phyloP scores from a whole-genome alignment of 192 early-diverging fungal genomes.

The Kickxella alabastrina region DNA sequence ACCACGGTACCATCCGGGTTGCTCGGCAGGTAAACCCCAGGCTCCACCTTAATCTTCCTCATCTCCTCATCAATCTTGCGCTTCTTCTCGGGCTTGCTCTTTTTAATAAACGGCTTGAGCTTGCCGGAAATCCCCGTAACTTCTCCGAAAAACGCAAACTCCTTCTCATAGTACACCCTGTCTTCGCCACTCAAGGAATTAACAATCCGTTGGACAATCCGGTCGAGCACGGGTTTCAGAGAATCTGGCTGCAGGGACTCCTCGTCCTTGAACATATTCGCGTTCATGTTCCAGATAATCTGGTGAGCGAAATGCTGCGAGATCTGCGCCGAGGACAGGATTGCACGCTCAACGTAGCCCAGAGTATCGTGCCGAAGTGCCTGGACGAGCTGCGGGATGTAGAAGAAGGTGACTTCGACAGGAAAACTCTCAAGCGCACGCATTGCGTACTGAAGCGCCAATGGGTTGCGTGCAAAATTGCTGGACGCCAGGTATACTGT shows the following conservation, averaged over 20 bases:
- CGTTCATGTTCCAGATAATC: slow-evolving; percentile 99
- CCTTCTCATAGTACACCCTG: slow-evolving; percentile 89
- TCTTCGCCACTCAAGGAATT: slow-evolving; percentile 78
- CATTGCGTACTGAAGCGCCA: slow-evolving; percentile 93
- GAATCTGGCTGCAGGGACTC: slow-evolving; percentile 63
- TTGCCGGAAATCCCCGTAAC: slow-evolving; percentile 98
- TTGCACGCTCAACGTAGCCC: slow-evolving; percentile 94
- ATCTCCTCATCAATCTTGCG: slow-evolving; percentile 98
- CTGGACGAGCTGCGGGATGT: slow-evolving; percentile 97
- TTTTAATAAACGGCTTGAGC: slow-evolving; percentile 89
- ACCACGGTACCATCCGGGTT: slow-evolving; percentile 94
- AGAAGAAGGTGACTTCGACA: slow-evolving; percentile 96
- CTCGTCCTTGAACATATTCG: slow-evolving; percentile 88
- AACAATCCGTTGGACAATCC: slow-evolving; percentile 81
- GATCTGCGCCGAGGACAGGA: slow-evolving; percentile 86
- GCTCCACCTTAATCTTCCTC: slow-evolving; percentile 88
- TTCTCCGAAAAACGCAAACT: slow-evolving; percentile 93
- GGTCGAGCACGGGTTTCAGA: slow-evolving; percentile 84
- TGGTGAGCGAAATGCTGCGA: slow-evolving; percentile 99
- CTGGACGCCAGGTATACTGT: slow-evolving; percentile 72
- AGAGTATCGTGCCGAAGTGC: slow-evolving; percentile 81
- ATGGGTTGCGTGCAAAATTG: slow-evolving; percentile 66
- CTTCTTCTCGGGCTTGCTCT: slow-evolving; percentile 93
- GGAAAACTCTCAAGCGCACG: slow-evolving; percentile 85
- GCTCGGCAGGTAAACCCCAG: slow-evolving; percentile 95